A percentile compares a stretch with the other conserved stretches of the same genome.
Conservation (phyloP, 805 yeast species). For the Spathaspora girioi region DNA sequence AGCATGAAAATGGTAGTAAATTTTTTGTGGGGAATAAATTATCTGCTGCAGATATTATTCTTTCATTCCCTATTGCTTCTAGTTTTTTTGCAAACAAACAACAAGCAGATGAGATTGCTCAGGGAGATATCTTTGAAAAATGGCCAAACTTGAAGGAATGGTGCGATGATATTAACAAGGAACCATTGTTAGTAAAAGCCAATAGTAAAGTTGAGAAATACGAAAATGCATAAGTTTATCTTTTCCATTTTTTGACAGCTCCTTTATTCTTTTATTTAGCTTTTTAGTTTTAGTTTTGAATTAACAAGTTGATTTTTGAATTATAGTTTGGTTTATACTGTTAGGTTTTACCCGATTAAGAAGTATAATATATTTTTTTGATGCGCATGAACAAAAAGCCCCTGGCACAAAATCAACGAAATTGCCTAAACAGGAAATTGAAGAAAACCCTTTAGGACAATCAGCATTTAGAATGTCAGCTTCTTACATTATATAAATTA, state of each 20-base stretch:
- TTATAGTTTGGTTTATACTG: background rate
- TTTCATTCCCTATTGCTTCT: conserved; percentile 31
- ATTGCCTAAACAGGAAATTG: background rate
- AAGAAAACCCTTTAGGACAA: background rate
- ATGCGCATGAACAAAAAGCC: background rate
- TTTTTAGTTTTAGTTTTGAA: background rate
- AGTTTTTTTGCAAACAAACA: conserved; percentile 24
- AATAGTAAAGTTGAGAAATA: conserved; percentile 9
- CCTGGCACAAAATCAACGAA: background rate
- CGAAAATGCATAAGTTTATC: background rate
- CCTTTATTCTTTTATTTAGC: background rate
- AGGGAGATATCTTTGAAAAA: conserved; percentile 4
- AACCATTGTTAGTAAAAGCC: conserved; percentile 14
- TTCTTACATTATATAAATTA: background rate
- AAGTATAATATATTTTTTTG: background rate
- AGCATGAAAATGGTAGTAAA: conserved; percentile 22
- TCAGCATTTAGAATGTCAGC: background rate
- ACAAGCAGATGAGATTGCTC: conserved; percentile 5
- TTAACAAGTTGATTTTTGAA: background rate
- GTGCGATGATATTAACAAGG: conserved; percentile 12
- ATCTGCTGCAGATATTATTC: conserved; percentile 35
- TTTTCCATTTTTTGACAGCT: background rate
- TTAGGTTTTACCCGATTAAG: background rate
- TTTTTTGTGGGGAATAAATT: conserved; percentile 33
- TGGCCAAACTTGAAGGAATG: conserved; percentile 24